Evolutionary conservation across 2,329 filamentous ascomycete genomes (phyloP), one percentile per base, ranked within the genome.

Genomic region (Orbilia brochopaga): DNA sequence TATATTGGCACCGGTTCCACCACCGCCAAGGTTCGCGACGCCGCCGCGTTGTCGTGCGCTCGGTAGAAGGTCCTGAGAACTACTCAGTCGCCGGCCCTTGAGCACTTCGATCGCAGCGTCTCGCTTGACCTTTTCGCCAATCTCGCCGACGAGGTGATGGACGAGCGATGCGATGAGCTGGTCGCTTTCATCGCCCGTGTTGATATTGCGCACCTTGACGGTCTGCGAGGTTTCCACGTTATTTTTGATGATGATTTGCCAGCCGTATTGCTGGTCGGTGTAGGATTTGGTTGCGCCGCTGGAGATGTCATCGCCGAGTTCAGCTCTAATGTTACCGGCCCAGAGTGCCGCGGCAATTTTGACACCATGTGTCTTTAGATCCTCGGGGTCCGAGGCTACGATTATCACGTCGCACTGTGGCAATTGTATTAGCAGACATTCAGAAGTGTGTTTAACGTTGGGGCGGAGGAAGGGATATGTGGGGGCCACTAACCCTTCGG

Each of bases 281-380:
- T 87, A 86, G 13, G 91, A 83, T 10, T 96, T 82, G 73, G 94
- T 90, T 81, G 96, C 91, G 0, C 90, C 85, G 0, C 89, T 91
- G 17, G 88, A 85, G 0, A 90, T 85, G 77, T 96, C 90, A 27
- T 87, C 85, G 4, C 92, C 91, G 30, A 99, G 83, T 80, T 99
- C 94, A 3, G 93, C 91, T 72, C 88, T 93, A 78, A 97, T 90
- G 64, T 90, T 89, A 76, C 91, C 86, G 0, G 86, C 83, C 88
- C 94, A 97, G 2, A 99, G 84, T 24, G 66, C 63, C n/a, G 66
- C 59, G 13, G 59, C 54, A 19, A 70, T 24, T 85, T 86, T 65
- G 89, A 87, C 7, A 97, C 82, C 92, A 0, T 85, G 84, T 0
- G 88, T 89, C 42, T 90, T 87, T 11, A 97, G 84, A 2, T 91